Base-by-base conservation (phyloP, 495 filamentous ascomycete genomes). In the Diplogelasinospora grovesii region DNA sequence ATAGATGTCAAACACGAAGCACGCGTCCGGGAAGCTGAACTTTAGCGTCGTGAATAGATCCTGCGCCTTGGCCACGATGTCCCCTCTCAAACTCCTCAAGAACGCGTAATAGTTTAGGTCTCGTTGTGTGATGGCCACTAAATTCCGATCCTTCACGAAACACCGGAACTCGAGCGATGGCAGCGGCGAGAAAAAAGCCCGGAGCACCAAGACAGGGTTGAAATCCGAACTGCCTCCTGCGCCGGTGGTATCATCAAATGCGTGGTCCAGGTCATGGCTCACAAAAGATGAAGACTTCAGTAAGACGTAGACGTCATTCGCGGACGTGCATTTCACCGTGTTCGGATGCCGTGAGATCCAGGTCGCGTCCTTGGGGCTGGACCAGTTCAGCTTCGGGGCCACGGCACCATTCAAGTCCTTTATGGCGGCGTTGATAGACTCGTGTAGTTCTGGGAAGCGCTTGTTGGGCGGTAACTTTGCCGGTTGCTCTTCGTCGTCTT, bases 321-420 rank as follows among this genome's bases (percentile, higher is more conserved):
- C 74, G 1, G 76, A 78, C 1, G 76, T 77, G 63, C 92, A 99
- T 58, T 95, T 86, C 52, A 93, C 79, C 24, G 82, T 89, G 52
- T 97, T 97, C 20, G 85, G 87, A 52, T 69, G 71, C 1, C 86
- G 80, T 10, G 75, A 77, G 64, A 98, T 97, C 79, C 86, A 96
- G n/a, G 84, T 85, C 7, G 92, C 93, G 57, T 99, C 92, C 60
- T 96, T 96, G 0, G 92, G 92, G 3, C 85, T 78, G 21, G 89
- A 95, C 92, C 92, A 99, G 69, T 97, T 95, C 18, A 99, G 69
- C 54, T 99, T 99, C 2, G 93, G 93, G 0, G 79, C 77, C 0
- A 89, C 89, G 22, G 77, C 78, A 43, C 92, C 90, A 22, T 84
- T 86, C 0, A 96, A 73, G 41, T 85, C 78, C 3, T 72, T 53